phyloP scores from a whole-genome alignment of 805 yeast species.

The Saccharomycopsis sp. region DNA sequence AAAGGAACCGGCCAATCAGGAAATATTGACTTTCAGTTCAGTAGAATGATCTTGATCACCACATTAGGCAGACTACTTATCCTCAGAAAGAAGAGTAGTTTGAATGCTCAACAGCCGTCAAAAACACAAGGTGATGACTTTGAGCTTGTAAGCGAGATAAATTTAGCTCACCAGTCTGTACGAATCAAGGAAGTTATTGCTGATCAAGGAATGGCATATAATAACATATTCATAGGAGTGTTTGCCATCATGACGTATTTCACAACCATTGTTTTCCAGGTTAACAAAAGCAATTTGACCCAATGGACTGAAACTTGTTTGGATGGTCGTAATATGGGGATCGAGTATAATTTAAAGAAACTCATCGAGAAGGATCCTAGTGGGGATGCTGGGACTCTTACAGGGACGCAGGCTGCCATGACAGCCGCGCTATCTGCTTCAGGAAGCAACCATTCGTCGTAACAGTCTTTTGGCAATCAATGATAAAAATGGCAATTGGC shows the following conservation, averaged over 20 bases:
- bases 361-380: conserved; percentile 23
- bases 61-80: conserved; percentile 47
- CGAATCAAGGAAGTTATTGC: conserved; percentile 48
- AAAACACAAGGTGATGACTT: conserved; percentile 28
- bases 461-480: no score
- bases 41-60: conserved; percentile 45
- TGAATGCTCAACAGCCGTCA: not conserved
- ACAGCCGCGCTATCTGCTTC: conserved; percentile 25
- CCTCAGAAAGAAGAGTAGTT: conserved; percentile 33
- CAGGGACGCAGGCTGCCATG: conserved; percentile 28
- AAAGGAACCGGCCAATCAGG: not conserved
- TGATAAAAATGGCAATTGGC: no score
- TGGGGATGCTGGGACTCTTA: conserved; percentile 23
- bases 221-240: conserved; percentile 33
- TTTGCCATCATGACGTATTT: conserved; percentile 43
- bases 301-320: conserved; percentile 47
- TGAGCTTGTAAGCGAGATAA: conserved; percentile 40
- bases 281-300: conserved; percentile 42
- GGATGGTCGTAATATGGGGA: conserved; percentile 37
- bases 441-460: not conserved
- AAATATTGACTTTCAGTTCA: conserved; percentile 23
- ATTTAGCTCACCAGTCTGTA: conserved; percentile 38
- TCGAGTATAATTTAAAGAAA: conserved; percentile 31
- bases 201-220: conserved; percentile 23
- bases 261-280: conserved; percentile 43